Percentiles rank a stretch among this genome's conserved stretches.
These are phyloP conservation scores for Wilcoxina mikolae DNA, from an alignment of 495 filamentous ascomycete genomes.

Conservation along the genomic window DNA sequence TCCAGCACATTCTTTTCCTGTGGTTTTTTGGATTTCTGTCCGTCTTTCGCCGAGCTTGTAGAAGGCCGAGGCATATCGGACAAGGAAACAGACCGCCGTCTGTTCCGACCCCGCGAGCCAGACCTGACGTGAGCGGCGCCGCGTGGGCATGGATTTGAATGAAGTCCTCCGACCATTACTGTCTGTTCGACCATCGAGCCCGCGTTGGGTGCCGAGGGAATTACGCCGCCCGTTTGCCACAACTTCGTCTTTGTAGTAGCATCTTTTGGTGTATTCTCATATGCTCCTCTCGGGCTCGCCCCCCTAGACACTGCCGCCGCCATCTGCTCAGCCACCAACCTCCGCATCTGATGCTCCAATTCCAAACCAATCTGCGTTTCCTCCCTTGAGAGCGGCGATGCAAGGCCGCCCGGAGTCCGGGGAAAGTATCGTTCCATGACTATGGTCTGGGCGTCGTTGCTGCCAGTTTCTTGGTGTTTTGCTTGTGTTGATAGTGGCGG, in stretches of 20 bases:
- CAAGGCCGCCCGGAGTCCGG: too few species aligned
- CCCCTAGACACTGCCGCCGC: not conserved
- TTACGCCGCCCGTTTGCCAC: not conserved
- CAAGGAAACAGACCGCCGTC: not conserved
- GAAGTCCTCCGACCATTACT: not conserved
- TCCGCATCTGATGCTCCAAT: not conserved
- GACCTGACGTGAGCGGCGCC: not conserved
- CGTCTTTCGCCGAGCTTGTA: not conserved
- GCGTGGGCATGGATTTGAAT: not conserved
- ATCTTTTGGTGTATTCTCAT: not conserved
- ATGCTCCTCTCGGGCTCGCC: not conserved
- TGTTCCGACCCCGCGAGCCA: not conserved
- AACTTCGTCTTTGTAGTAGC: not conserved
- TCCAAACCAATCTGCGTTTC: too few species aligned
- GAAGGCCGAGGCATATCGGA: not conserved
- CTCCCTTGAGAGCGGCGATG: too few species aligned
- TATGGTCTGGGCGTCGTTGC: too few species aligned
- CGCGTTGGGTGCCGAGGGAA: not conserved
- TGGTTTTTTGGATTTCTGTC: not conserved
- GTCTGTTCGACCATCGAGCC: not conserved
- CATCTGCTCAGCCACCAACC: not conserved
- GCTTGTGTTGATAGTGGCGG: too few species aligned
- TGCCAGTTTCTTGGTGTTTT: too few species aligned
- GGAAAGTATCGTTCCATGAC: too few species aligned
- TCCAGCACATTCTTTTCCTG: conserved; percentile 1